Evolutionary conservation across 2,329 filamentous ascomycete genomes (phyloP), one percentile per base, ranked within the genome.

Genomic region (Knoxdaviesia proteae): DNA sequence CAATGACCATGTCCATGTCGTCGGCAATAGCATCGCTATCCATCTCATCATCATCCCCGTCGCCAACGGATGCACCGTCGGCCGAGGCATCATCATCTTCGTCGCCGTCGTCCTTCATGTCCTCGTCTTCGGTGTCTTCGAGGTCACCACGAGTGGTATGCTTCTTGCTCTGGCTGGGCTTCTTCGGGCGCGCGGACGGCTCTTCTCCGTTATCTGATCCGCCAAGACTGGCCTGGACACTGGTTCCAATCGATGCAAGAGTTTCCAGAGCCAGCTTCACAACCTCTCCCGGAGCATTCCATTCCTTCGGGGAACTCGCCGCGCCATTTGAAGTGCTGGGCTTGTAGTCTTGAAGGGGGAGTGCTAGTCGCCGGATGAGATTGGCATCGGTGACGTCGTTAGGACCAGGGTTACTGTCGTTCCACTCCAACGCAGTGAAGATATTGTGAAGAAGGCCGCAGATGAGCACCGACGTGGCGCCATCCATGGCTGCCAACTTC

Each of bases 1-100:
- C 71, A 0, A 69, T 69, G 2, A 81, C 73, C 56, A 71, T 64
- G 4, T 73, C 74, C 69, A 81, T 76, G 50, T 80, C 77, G 32
- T 68, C 71, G 46, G 71, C 64, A 46, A 78, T 67, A 41, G 68
- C 68, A 41, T 69, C 69, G 31, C 68, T 59, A 42, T 67, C 62
- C 64, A 73, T 71, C 5, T 61, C 59, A 2, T 59, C 61, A 3
- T 54, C 57, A 7, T 57, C 58, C 1, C 55, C 54, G 5, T 55
- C 54, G 2, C 54, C 58, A 6, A 55, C 57, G 20, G 20, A 20
- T 20, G 20, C 20, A 3, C 59, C 57, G 7, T 54, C 58, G 4
- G 58, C 57, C 1, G 56, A 57, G 4, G 51, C 58, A 5, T 57
- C 60, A 0, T 55, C 54, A 4, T 50, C 54, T 30, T 52, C 56